Conservation (phyloP, 371 early-diverging fungal genomes). For the Funneliformis caledonium region DNA sequence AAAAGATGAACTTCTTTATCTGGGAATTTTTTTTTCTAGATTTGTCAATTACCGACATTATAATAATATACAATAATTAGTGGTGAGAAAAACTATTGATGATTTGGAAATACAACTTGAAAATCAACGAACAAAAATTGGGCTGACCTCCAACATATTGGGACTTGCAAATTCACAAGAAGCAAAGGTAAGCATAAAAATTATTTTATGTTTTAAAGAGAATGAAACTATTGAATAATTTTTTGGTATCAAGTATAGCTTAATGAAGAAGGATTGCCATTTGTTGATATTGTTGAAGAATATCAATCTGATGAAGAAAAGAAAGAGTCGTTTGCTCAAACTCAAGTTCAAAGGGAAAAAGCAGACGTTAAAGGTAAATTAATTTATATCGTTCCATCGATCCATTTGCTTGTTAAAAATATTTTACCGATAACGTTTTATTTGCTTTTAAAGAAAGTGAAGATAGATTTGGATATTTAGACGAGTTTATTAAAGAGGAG, state of each 20-base stretch:
- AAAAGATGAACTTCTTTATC: not conserved
- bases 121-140: constrained; percentile 25
- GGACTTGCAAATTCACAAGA: not conserved
- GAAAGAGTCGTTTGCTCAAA: constrained; percentile 45
- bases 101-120: constrained; percentile 24
- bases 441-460: not conserved
- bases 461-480: not conserved
- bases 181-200: not conserved
- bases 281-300: constrained; percentile 87
- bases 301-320: constrained; percentile 65
- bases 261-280: constrained; percentile 88
- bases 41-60: not conserved
- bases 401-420: not conserved
- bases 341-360: constrained; percentile 38
- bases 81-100: constrained; percentile 22
- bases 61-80: not conserved
- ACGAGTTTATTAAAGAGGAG: constrained; percentile 58
- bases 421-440: not conserved
- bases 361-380: constrained; percentile 9
- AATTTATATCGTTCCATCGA: not conserved
- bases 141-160: constrained; percentile 12
- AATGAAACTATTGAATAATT: not conserved
- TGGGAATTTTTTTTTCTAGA: not conserved
- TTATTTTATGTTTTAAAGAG: not conserved
- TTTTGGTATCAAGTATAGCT: not conserved